Evolutionary conservation across 106 monocot species (phyloP), one percentile per base, ranked within the genome.

Genomic region (Acanthochlamys bracteata): DNA sequence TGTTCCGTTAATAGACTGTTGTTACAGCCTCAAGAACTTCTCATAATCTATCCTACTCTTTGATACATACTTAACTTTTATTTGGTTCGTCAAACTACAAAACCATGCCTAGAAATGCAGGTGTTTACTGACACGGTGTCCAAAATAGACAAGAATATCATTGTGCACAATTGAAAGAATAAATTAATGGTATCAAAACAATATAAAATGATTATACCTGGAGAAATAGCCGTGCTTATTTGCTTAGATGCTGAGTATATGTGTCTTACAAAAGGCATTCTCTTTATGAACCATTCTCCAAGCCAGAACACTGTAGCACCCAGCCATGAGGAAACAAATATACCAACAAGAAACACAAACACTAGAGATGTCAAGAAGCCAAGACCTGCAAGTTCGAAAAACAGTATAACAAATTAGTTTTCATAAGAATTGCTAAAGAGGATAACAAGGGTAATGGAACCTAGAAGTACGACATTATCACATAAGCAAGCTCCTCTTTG

Each of bases 161-260:
- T 6, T 33, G 33, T 33, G 4, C 6, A 33, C 33, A 33, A 6
- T 33, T 33, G 1, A 33, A 33, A 33, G 33, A 33, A 33, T 33
- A 33, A 33, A 33, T 3, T 33, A 33, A 33, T 3, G 33, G 33
- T 33, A 33, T 33, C 1, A 33, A 33, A 33, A 6, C 33, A 49
- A 49, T 4, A 49, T 10, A 49, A 2, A 73, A 59, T 15, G 43
- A 24, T 52, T 25, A 66, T 83, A 94, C 94, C 94, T 65, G 94
- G 86, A 78, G 94, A 95, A 75, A 95, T 95, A 41, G 90, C 94
- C 59, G 86, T 90, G 66, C 94, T 95, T 63, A 95, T 90, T 75
- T 90, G 94, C 74, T 95, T 95, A 25, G 90, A 95, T 57, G 94
- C 94, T 59, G 94, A 95, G 63, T 95, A 95, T 61, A 95, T 90